These are phyloP conservation scores for Mucor indicus DNA, from an alignment of 371 early-diverging fungal species.

Conservation along the genomic window DNA sequence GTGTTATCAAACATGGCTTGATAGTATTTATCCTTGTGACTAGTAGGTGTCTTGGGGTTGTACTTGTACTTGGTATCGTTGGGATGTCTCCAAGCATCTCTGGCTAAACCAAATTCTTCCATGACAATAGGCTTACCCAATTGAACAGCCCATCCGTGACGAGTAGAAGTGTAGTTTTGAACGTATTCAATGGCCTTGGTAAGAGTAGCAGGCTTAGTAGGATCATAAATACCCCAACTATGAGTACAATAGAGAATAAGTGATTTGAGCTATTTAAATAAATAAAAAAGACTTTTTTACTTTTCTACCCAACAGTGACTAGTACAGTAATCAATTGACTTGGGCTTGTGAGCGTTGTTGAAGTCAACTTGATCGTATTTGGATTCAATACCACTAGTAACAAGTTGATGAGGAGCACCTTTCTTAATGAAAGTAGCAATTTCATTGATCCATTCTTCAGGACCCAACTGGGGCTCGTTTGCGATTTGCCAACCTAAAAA, in stretches of 20 bases:
- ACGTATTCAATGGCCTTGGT: slow-evolving; percentile 26
- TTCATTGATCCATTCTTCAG: slow-evolving; percentile 44
- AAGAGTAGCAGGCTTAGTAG: slow-evolving; percentile 1
- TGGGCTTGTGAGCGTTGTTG: slow-evolving; percentile 35
- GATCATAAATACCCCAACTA: slow-evolving; percentile 51
- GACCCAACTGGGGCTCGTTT: slow-evolving; percentile 42
- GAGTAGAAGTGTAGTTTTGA: slow-evolving; percentile 22
- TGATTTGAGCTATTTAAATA: background rate
- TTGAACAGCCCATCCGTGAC: slow-evolving; percentile 47
- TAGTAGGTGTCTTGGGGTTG: slow-evolving; percentile 38
- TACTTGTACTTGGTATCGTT: slow-evolving; percentile 31
- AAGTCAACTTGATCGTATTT: slow-evolving; percentile 49
- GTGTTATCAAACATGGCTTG: too few relatives aligned
- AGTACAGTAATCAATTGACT: slow-evolving; percentile 50
- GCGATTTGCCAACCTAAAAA: slow-evolving; percentile 50
- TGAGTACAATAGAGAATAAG: background rate
- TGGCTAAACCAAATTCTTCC: slow-evolving; percentile 60
- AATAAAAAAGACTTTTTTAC: too few relatives aligned
- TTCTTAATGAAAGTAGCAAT: slow-evolving; percentile 47
- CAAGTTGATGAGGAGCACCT: slow-evolving; percentile 46
- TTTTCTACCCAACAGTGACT: slow-evolving; percentile 62
- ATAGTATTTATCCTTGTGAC: slow-evolving; percentile 45
- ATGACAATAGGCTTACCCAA: slow-evolving; percentile 54
- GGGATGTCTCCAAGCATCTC: slow-evolving; percentile 44
- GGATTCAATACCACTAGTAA: slow-evolving; percentile 54